A percentile compares a stretch with the other conserved stretches of the same genome.
Evolutionary conservation across 1,139 yeast species (phyloP).

Genomic region (Yamadazyma conglobata): DNA sequence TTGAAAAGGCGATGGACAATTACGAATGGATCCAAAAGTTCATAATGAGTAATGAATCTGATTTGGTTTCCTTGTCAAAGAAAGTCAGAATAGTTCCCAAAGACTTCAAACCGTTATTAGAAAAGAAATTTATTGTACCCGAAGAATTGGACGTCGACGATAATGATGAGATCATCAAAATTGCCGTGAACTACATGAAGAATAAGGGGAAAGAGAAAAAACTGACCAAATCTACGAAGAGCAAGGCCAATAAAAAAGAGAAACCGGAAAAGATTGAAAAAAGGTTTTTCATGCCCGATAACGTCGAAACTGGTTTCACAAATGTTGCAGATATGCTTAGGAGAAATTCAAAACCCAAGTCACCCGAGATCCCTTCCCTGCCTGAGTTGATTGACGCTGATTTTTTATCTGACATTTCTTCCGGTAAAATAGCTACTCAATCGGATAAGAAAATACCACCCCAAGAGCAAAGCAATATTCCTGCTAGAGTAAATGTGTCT

Average conservation of each 20-base stretch:
- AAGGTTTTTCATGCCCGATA: constrained; percentile 74
- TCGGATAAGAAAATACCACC: no score
- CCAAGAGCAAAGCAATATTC: no score
- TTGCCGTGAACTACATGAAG: constrained; percentile 52
- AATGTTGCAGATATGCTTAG: constrained; percentile 52
- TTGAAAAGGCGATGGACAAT: constrained; percentile 81
- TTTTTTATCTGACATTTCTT: constrained; percentile 1
- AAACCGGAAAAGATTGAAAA: constrained; percentile 22
- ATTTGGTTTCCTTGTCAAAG: constrained; percentile 37
- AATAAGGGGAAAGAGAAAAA: constrained; percentile 15
- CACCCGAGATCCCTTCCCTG: constrained; percentile 8
- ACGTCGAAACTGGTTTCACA: constrained; percentile 67
- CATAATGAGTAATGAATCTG: constrained; percentile 38
- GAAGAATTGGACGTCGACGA: constrained; percentile 60
- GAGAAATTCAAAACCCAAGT: constrained; percentile 18
- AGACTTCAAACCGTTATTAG: constrained; percentile 51
- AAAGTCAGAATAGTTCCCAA: constrained; percentile 69
- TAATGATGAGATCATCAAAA: constrained; percentile 65
- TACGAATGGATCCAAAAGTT: constrained; percentile 75
- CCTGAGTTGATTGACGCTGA: constrained; percentile 10
- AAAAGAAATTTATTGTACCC: constrained; percentile 58
- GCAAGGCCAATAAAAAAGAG: constrained; percentile 8
- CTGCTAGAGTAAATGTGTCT: no score
- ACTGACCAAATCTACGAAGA: constrained; percentile 17
- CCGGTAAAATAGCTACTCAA: neutral